Base-by-base conservation (phyloP, 805 yeast genomes). In the Kockiozyma suomiensis region DNA sequence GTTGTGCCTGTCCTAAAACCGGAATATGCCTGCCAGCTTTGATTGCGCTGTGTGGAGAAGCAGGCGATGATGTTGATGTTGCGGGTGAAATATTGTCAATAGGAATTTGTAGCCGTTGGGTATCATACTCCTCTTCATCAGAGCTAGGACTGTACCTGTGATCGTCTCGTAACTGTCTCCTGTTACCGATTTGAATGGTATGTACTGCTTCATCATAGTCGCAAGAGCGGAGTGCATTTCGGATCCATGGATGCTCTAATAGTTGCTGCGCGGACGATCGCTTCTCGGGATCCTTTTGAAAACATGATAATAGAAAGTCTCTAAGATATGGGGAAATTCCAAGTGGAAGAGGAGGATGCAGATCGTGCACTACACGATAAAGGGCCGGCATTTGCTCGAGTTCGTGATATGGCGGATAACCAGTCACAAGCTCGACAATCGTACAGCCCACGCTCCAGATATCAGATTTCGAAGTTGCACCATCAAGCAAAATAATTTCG, bases 371-470 rank as follows among this genome's bases (percentile, higher is more conserved):
- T 53, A 90, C 87, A 0, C 94, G 91, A 75, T 87, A 96, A 59
- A 90, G 76, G 0, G 94, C 90, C 0, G 90, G 87, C 85, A 88
- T 85, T 8, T 87, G 86, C 59, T 85, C 84, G 53, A 85, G 75
- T 47, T 89, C 85, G 62, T 86, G 86, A 69, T 90, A 90, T 0
- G 97, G 97, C 0, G 99, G 51, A 51, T 83, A 80, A 0, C 90
- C 96, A 0, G 96, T 87, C 53, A 90, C 76, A 43, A 94, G 77
- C 72, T 94, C 99, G 1, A 93, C 83, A 2, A 92, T 82, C 0
- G 98, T 93, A n/a, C 97, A 96, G 2, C 98, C 99, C 28, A 94
- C 74, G 6, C 96, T 88, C 70, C 80, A 77, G 5, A 77, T 71
- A 75, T 94, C 99, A 1, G 96, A 89, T 1, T 96, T 87, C 0